phyloP scores from a whole-genome alignment of 139 green algal species.

The Chara braunii region DNA sequence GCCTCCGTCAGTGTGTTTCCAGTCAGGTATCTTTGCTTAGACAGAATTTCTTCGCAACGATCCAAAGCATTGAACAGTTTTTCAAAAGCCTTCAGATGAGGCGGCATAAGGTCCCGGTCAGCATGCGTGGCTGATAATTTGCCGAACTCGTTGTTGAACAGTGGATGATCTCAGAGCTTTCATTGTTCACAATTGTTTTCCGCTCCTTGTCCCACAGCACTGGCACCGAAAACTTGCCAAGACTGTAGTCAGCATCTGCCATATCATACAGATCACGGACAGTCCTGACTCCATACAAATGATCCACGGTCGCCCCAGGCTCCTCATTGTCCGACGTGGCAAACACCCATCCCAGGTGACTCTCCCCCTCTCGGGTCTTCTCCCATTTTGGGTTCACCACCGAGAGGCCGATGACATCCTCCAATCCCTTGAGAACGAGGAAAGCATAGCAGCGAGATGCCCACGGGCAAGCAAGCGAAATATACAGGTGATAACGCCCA shows the following conservation, averaged over 20 bases:
- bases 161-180: slow-evolving; percentile 73
- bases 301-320: slow-evolving; percentile 20
- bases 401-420: slow-evolving; percentile 30
- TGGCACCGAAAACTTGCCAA: slow-evolving; percentile 25
- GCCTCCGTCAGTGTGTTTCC: slow-evolving; percentile 84
- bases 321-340: background rate
- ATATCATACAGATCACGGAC: slow-evolving; percentile 47
- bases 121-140: no score
- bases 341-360: slow-evolving; percentile 80
- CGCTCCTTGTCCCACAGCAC: slow-evolving; percentile 50
- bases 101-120: no score
- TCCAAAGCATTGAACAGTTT: slow-evolving; percentile 79
- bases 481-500: slow-evolving; percentile 87
- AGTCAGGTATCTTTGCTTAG: slow-evolving; percentile 67
- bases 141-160: slow-evolving; percentile 86
- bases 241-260: background rate
- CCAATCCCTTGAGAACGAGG: slow-evolving; percentile 36
- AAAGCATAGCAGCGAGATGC: slow-evolving; percentile 52
- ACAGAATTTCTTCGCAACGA: slow-evolving; percentile 68
- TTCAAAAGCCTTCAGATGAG: slow-evolving; percentile 21
- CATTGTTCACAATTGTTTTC: slow-evolving; percentile 92
- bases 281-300: slow-evolving; percentile 24
- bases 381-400: slow-evolving; percentile 30
- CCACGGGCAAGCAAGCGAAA: slow-evolving; percentile 92
- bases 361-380: slow-evolving; percentile 21